These are phyloP conservation scores for Fonsecaea monophora DNA, from an alignment of 2,329 filamentous ascomycete genomes.

Conservation along the genomic window DNA sequence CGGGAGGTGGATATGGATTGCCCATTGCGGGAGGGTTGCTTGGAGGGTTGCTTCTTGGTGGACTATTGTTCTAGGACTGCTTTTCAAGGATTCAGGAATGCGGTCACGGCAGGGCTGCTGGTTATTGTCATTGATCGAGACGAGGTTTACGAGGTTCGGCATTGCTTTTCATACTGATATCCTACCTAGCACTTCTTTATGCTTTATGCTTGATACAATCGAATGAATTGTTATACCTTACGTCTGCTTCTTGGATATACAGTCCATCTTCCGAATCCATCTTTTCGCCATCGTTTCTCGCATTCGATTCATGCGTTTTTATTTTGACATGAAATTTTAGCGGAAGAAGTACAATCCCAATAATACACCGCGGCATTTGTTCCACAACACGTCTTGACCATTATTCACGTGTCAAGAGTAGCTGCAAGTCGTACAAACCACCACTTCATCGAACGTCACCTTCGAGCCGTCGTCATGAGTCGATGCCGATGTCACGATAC, in stretches of 20 bases:
- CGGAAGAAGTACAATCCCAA: background rate
- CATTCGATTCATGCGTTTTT: background rate
- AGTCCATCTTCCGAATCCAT: background rate
- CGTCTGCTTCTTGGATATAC: background rate
- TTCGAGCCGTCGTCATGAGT: background rate
- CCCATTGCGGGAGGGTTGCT: constrained; percentile 56
- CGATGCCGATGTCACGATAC: background rate
- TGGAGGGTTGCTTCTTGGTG: constrained; percentile 57
- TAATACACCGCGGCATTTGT: background rate
- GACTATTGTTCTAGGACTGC: constrained; percentile 45
- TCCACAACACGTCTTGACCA: background rate
- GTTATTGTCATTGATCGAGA: background rate
- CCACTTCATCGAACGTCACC: background rate
- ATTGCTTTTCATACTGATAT: constrained; percentile 7
- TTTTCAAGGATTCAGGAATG: background rate
- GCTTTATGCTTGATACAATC: background rate
- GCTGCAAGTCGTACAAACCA: background rate
- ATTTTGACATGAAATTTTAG: background rate
- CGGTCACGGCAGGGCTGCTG: background rate
- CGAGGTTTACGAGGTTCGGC: constrained; percentile 6
- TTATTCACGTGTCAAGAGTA: background rate
- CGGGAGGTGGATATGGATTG: constrained; percentile 55
- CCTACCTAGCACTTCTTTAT: constrained; percentile 5
- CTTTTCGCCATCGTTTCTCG: background rate
- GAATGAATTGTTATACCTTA: background rate